Percentiles rank a stretch among this genome's conserved stretches.
Conservation (phyloP, 2,329 filamentous ascomycete genomes). For the Magnaporthiopsis incrustans region DNA sequence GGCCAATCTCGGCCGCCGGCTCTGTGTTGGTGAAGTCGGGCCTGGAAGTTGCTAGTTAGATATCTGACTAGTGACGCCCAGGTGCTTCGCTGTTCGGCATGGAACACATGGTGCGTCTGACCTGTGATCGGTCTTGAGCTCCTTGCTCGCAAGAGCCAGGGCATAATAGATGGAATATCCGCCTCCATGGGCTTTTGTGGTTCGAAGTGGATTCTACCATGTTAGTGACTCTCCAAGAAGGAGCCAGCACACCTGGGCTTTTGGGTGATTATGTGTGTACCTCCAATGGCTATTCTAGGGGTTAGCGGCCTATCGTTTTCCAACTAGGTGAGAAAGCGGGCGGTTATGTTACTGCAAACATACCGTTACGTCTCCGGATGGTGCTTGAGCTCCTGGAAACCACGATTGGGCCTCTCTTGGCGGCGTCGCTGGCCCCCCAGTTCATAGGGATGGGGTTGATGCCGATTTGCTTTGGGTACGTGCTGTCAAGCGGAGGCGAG, state of each 20-base stretch:
- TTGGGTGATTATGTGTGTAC: conserved; percentile 6
- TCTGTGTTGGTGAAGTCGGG: conserved; percentile 70
- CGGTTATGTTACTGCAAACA: conserved; percentile 18
- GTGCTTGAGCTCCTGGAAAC: conserved; percentile 71
- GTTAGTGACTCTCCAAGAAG: background rate
- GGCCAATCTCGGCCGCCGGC: conserved; percentile 81
- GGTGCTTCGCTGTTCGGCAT: background rate
- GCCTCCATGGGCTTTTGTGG: conserved; percentile 49
- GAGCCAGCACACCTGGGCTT: background rate
- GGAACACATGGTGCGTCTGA: background rate
- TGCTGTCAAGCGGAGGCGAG: conserved; percentile 32
- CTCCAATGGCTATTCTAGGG: conserved; percentile 13
- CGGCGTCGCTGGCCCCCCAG: conserved; percentile 75
- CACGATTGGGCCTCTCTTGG: conserved; percentile 75
- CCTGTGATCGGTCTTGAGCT: conserved; percentile 73
- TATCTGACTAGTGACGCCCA: background rate
- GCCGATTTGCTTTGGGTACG: conserved; percentile 88
- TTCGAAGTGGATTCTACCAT: background rate
- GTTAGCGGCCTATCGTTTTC: conserved; percentile 1
- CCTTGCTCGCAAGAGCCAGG: conserved; percentile 82
- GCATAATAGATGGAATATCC: conserved; percentile 97
- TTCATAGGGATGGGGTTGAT: conserved; percentile 84
- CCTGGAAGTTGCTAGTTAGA: conserved; percentile 20
- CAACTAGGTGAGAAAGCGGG: conserved; percentile 10
- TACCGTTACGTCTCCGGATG: conserved; percentile 74